Evolutionary conservation across 1,139 yeast species (phyloP).

Genomic region (Pichia kudriavzevii): DNA sequence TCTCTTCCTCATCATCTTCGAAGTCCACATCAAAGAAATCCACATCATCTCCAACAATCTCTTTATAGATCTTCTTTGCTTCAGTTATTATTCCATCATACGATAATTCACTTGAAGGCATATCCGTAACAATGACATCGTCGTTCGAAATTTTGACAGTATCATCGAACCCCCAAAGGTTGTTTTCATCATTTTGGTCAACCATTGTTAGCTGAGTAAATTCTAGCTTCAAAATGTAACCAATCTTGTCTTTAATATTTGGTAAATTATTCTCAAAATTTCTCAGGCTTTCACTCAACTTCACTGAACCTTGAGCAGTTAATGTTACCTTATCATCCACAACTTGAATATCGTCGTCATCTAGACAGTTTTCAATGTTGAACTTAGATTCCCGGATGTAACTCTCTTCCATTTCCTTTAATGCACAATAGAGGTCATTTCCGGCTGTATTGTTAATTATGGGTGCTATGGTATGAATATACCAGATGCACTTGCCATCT

Average conservation of each 20-base stretch:
- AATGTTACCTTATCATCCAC: slow-evolving; percentile 9
- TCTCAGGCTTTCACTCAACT: slow-evolving; percentile 76
- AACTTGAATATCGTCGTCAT: slow-evolving; percentile 45
- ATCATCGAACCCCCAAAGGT: slow-evolving; percentile 6
- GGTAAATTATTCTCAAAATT: slow-evolving; percentile 56
- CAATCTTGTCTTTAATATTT: slow-evolving; percentile 53
- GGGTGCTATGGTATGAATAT: slow-evolving; percentile 68
- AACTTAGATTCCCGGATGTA: slow-evolving; percentile 71
- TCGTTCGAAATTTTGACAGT: slow-evolving; percentile 27
- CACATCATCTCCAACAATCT: slow-evolving; percentile 85
- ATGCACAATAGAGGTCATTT: slow-evolving; percentile 72
- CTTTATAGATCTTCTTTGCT: slow-evolving; percentile 65
- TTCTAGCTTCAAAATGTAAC: slow-evolving; percentile 69
- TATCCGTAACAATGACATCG: slow-evolving; percentile 55
- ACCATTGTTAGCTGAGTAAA: slow-evolving; percentile 62
- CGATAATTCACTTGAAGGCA: slow-evolving; percentile 79
- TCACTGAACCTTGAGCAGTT: slow-evolving; percentile 42
- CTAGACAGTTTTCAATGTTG: slow-evolving; percentile 45
- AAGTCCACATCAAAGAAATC: slow-evolving; percentile 94
- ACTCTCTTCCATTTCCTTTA: slow-evolving; percentile 69
- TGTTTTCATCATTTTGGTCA: slow-evolving; percentile 15
- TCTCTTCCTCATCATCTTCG: slow-evolving; percentile 79
- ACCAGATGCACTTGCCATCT: slow-evolving; percentile 84
- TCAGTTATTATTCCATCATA: slow-evolving; percentile 86
- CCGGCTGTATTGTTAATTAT: slow-evolving; percentile 54